Conservation (phyloP, 2,329 filamentous ascomycete species). For the Penicillium capsulatum region DNA sequence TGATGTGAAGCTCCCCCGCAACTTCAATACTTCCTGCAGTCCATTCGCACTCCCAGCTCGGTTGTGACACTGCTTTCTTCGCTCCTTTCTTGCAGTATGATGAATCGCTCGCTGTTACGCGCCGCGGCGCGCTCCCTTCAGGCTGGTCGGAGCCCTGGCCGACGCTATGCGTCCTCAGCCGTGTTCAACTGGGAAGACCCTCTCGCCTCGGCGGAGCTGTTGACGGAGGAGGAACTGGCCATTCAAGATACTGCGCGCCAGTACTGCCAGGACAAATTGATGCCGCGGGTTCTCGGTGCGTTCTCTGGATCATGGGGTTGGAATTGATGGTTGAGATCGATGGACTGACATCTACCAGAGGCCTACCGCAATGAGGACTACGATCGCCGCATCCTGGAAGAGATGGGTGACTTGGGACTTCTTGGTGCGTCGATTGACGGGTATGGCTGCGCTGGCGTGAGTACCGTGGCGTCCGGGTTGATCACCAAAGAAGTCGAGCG, state of each 20-base stretch:
- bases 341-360: slow-evolving; percentile 50
- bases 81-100: slow-evolving; percentile 13
- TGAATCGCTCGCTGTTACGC: slow-evolving; percentile 34
- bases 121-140: slow-evolving; percentile 29
- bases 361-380: slow-evolving; percentile 84
- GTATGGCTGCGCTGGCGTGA: slow-evolving; percentile 83
- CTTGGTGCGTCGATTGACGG: slow-evolving; percentile 81
- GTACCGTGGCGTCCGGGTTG: slow-evolving; percentile 80
- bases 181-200: slow-evolving; percentile 91
- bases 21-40: slow-evolving; percentile 6
- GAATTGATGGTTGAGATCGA: slow-evolving; percentile 3
- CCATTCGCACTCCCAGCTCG: slow-evolving; percentile 3
- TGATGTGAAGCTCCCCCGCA: slow-evolving; percentile 20
- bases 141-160: slow-evolving; percentile 18
- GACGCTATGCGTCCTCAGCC: slow-evolving; percentile 32
- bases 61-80: not conserved
- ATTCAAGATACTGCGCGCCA: slow-evolving; percentile 86
- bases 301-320: slow-evolving; percentile 7
- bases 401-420: slow-evolving; percentile 91
- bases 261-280: slow-evolving; percentile 87
- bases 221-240: slow-evolving; percentile 86
- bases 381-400: slow-evolving; percentile 76
- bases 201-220: slow-evolving; percentile 65
- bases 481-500: slow-evolving; percentile 88
- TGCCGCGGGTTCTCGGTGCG: slow-evolving; percentile 80